Percentiles rank a stretch among this genome's conserved stretches.
Conservation (phyloP, 2,329 filamentous ascomycete genomes). For the Trichoderma sp. region DNA sequence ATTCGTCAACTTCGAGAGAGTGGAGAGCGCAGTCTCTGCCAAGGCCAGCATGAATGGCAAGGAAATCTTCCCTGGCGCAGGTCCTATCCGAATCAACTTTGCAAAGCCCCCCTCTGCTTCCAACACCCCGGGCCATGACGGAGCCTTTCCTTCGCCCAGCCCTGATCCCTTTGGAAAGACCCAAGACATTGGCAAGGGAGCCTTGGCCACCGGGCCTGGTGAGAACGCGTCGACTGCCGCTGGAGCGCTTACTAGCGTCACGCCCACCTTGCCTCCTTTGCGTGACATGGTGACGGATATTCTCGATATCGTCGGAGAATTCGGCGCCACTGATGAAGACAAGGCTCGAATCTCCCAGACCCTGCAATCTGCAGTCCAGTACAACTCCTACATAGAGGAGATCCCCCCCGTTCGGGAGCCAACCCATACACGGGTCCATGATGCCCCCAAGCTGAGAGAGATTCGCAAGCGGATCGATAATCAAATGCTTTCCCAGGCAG, state of each 20-base stretch:
- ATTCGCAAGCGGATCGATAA: constrained; percentile 98
- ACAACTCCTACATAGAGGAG: constrained; percentile 69
- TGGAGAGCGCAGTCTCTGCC: constrained; percentile 87
- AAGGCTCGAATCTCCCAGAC: constrained; percentile 65
- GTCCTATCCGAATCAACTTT: constrained; percentile 92
- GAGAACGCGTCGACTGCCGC: constrained; percentile 35
- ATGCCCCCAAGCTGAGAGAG: constrained; percentile 90
- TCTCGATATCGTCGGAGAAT: constrained; percentile 77
- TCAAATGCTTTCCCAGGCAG: constrained; percentile 75
- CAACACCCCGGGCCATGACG: constrained; percentile 83
- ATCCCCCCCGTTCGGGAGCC: constrained; percentile 88
- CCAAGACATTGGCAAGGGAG: constrained; percentile 42
- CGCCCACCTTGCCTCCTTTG: constrained; percentile 68
- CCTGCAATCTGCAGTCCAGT: constrained; percentile 75
- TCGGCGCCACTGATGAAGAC: constrained; percentile 82
- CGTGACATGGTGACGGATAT: constrained; percentile 80
- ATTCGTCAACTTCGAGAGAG: constrained; percentile 93
- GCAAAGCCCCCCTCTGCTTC: constrained; percentile 91
- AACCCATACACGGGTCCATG: constrained; percentile 82
- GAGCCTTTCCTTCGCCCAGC: constrained; percentile 84
- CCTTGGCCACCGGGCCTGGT: constrained; percentile 32
- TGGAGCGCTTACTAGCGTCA: constrained; percentile 35
- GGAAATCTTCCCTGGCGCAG: constrained; percentile 96
- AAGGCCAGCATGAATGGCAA: constrained; percentile 89
- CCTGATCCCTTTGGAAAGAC: constrained; percentile 74